Conservation (phyloP, 768 basidiomycete species). For the Naganishia kalamii region DNA sequence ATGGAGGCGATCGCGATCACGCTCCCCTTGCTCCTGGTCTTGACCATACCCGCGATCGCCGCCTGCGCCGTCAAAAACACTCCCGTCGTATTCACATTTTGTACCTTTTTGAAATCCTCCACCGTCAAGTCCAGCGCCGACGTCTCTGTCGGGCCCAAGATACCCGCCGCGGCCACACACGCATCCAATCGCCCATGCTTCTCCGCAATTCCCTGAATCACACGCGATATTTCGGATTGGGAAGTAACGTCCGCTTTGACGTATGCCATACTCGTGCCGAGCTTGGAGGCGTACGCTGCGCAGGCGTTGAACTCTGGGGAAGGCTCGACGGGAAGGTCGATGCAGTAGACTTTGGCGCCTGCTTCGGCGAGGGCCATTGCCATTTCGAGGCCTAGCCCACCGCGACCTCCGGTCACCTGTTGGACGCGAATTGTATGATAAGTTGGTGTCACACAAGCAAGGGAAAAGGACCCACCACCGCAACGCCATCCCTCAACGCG, state of each 20-base stretch:
- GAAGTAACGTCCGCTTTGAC: constrained; percentile 60
- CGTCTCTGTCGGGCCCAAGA: constrained; percentile 50
- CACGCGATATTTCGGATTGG: constrained; percentile 58
- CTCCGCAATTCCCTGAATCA: constrained; percentile 58
- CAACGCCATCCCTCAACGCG: constrained; percentile 46
- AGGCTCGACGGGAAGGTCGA: constrained; percentile 28
- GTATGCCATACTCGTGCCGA: constrained; percentile 57
- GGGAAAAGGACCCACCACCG: constrained; percentile 49
- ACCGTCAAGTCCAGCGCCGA: constrained; percentile 56
- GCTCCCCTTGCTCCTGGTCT: constrained; percentile 48
- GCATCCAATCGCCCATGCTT: constrained; percentile 66
- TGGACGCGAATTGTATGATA: not conserved
- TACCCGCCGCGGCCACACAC: constrained; percentile 71
- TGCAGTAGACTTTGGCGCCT: constrained; percentile 53
- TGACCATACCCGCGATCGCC: constrained; percentile 56
- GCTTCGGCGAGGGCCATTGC: constrained; percentile 67
- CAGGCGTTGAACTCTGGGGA: constrained; percentile 25
- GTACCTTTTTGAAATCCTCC: constrained; percentile 60
- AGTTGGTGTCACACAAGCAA: not conserved
- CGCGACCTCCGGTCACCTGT: constrained; percentile 53
- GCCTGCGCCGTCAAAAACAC: constrained; percentile 61
- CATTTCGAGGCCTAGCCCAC: constrained; percentile 78
- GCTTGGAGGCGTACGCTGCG: constrained; percentile 50
- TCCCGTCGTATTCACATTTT: constrained; percentile 62
- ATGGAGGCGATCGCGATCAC: constrained; percentile 61